These are phyloP conservation scores for Chaetoceros muelleri DNA, from an alignment of 108 stramenopile genomes.

Conservation along the genomic window DNA sequence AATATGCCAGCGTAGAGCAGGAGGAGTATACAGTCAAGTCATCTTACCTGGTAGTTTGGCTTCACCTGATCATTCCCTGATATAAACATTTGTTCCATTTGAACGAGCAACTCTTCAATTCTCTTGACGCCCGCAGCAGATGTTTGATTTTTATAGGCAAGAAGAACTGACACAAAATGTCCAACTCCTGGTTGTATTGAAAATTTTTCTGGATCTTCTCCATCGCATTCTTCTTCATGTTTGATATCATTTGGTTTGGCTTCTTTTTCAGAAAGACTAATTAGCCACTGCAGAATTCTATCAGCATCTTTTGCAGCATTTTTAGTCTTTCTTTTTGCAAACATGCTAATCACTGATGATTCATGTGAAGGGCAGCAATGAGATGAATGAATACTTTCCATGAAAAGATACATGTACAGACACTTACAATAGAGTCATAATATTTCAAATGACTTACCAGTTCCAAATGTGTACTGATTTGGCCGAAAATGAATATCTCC, in stretches of 20 bases:
- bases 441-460: too few species aligned
- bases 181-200: background rate
- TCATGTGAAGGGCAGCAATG: too few species aligned
- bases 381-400: too few species aligned
- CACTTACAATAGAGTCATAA: too few species aligned
- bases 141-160: background rate
- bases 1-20: too few species aligned
- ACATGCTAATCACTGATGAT: background rate
- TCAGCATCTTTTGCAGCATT: background rate
- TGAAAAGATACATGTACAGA: too few species aligned
- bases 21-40: background rate
- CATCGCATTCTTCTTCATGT: background rate
- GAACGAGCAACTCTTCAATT: background rate
- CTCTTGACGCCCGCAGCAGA: background rate
- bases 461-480: slow-evolving; percentile 6
- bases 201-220: too few species aligned
- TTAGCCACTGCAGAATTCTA: background rate
- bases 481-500: background rate
- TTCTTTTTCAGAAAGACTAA: background rate
- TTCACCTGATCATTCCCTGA: background rate
- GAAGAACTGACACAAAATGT: background rate
- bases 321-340: background rate
- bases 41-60: background rate
- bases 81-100: background rate
- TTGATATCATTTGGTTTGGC: background rate